phyloP scores from a whole-genome alignment of 2,329 filamentous ascomycete species.

The Thermoascus crustaceus region DNA sequence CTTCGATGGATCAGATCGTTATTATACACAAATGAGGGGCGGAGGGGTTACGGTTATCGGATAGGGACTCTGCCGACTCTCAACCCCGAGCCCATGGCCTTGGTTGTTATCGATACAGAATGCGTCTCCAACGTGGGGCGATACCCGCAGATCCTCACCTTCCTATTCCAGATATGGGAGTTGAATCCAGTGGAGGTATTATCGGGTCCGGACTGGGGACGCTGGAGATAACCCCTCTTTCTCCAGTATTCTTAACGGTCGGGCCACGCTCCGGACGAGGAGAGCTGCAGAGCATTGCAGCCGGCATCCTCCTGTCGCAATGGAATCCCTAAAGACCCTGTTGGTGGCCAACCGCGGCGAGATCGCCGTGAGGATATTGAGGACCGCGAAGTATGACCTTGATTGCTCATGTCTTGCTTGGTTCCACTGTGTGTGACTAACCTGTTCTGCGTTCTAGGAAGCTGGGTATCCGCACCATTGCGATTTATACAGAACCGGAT shows the following conservation, averaged over 20 bases:
- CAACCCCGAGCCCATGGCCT: too few species aligned
- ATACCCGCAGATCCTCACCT: background rate
- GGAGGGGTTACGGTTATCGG: too few species aligned
- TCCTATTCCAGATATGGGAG: background rate
- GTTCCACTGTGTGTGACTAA: background rate
- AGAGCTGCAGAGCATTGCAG: too few species aligned
- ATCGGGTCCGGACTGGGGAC: background rate
- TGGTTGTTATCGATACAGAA: too few species aligned
- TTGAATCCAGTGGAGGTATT: background rate
- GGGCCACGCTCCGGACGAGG: too few species aligned
- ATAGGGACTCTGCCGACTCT: too few species aligned
- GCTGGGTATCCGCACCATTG: constrained; percentile 45
- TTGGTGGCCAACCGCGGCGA: constrained; percentile 55
- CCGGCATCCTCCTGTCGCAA: constrained; percentile 11
- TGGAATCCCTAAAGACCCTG: constrained; percentile 41
- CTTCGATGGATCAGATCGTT: too few species aligned
- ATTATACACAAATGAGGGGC: too few species aligned
- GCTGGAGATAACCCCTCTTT: constrained; percentile 1
- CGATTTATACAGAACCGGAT: constrained; percentile 52
- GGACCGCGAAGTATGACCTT: constrained; percentile 36
- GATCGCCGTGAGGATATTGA: constrained; percentile 48
- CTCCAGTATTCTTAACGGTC: too few species aligned
- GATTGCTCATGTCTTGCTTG: background rate
- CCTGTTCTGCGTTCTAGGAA: constrained; percentile 15
- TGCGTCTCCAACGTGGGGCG: too few species aligned